These are phyloP conservation scores for Oemleria cerasiformis DNA, from an alignment of 306 rosid species.

Conservation along the genomic window DNA sequence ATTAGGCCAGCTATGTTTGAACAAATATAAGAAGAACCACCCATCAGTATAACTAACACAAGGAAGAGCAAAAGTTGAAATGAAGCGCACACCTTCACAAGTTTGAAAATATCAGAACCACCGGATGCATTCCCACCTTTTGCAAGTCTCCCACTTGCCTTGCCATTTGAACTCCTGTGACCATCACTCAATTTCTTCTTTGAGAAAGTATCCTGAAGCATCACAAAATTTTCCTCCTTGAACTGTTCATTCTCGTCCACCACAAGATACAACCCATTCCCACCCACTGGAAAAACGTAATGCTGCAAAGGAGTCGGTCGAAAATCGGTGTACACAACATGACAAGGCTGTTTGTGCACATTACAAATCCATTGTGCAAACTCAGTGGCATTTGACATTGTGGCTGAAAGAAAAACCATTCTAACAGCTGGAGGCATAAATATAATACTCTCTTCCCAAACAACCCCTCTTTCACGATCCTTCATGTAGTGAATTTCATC, in stretches of 20 bases:
- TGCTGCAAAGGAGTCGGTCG: constrained; percentile 95
- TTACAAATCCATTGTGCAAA: constrained; percentile 96
- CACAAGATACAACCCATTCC: constrained; percentile 79
- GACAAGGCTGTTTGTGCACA: constrained; percentile 91
- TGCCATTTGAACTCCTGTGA: constrained; percentile 48
- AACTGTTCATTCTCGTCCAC: constrained; percentile 88
- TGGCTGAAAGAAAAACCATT: constrained; percentile 92
- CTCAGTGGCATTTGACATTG: constrained; percentile 94
- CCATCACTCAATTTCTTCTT: constrained; percentile 57
- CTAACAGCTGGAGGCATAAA: constrained; percentile 86
- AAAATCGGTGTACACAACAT: constrained; percentile 93
- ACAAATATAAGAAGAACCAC: not conserved
- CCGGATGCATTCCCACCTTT: constrained; percentile 64
- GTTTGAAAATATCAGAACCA: constrained; percentile 88
- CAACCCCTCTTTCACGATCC: constrained; percentile 97
- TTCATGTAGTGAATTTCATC: constrained; percentile 96
- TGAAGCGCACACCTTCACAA: constrained; percentile 68
- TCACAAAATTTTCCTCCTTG: constrained; percentile 72
- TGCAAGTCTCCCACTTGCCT: constrained; percentile 52
- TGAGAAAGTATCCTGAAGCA: constrained; percentile 66
- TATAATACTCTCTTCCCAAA: constrained; percentile 98
- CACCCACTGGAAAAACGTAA: constrained; percentile 76
- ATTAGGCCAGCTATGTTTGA: not conserved
- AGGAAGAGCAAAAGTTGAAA: not conserved
- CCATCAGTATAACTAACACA: not conserved